Conservation (phyloP, 352 stramenopile genomes). For the Thalassiosira ordinaria region DNA sequence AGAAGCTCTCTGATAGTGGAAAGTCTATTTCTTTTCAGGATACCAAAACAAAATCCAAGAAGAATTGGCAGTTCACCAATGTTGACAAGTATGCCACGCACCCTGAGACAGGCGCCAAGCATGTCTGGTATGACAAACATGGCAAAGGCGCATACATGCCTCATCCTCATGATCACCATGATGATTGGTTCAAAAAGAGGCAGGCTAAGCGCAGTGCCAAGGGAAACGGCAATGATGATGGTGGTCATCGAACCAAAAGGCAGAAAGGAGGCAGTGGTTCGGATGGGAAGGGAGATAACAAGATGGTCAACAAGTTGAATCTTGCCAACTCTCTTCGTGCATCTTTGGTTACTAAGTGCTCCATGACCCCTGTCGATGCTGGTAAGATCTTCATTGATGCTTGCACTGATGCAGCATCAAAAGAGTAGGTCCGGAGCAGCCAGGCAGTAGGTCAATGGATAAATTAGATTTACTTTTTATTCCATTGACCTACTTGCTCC, state of each 20-base stretch:
- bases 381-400: neutral
- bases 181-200: conserved; percentile 1
- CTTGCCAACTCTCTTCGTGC: neutral
- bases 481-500: neutral
- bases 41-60: no score
- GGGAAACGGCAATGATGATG: no score
- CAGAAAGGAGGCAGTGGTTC: neutral
- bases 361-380: conserved; percentile 6
- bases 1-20: no score
- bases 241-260: no score
- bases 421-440: conserved; percentile 7
- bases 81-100: neutral
- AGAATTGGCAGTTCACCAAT: no score
- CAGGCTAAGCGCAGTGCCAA: neutral
- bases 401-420: neutral
- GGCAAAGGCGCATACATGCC: conserved; percentile 13
- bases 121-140: conserved; percentile 2
- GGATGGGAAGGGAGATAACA: neutral
- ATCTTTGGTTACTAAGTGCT: neutral
- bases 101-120: neutral
- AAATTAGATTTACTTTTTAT: conserved; percentile 1
- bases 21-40: no score
- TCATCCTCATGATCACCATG: neutral
- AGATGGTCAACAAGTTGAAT: conserved; percentile 2
- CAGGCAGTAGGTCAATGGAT: conserved; percentile 9